Evolutionary conservation across 441 rosid genomes (phyloP).

Genomic region (Capsella rubella): DNA sequence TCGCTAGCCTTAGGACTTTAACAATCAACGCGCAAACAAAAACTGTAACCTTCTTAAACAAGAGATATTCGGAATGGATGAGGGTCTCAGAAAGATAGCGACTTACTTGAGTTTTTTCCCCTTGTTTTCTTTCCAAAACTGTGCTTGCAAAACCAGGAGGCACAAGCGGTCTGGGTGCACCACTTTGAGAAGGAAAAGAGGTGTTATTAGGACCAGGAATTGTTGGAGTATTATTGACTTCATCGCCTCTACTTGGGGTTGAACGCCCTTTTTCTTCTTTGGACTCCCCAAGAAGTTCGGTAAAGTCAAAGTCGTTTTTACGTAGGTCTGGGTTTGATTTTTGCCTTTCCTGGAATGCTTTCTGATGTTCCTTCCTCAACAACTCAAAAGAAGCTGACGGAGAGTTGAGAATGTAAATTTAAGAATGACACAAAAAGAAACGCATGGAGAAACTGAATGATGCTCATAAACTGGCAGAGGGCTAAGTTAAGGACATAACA

Average conservation of each 20-base stretch:
- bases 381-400: slow-evolving; percentile 88
- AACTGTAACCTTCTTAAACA: slow-evolving; percentile 11
- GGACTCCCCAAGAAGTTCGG: slow-evolving; percentile 68
- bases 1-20: neutral
- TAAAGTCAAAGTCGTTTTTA: slow-evolving; percentile 70
- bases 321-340: slow-evolving; percentile 65
- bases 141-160: slow-evolving; percentile 92
- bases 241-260: slow-evolving; percentile 51
- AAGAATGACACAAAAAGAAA: slow-evolving; percentile 33
- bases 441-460: slow-evolving; percentile 22
- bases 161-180: slow-evolving; percentile 91
- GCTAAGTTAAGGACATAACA: slow-evolving; percentile 6
- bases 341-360: slow-evolving; percentile 84
- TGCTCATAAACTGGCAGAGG: slow-evolving; percentile 32
- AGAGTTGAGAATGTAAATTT: slow-evolving; percentile 41
- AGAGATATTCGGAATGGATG: slow-evolving; percentile 13
- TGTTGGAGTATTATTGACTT: slow-evolving; percentile 49
- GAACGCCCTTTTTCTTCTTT: slow-evolving; percentile 61
- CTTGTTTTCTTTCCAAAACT: slow-evolving; percentile 59
- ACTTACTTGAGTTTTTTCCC: slow-evolving; percentile 55
- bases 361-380: slow-evolving; percentile 96
- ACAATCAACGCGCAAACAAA: slow-evolving; percentile 23
- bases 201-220: slow-evolving; percentile 54
- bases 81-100: slow-evolving; percentile 60
- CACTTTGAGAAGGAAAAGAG: slow-evolving; percentile 54